Base-by-base conservation (phyloP, 2,329 filamentous ascomycete species). In the Beauveria medogensis region DNA sequence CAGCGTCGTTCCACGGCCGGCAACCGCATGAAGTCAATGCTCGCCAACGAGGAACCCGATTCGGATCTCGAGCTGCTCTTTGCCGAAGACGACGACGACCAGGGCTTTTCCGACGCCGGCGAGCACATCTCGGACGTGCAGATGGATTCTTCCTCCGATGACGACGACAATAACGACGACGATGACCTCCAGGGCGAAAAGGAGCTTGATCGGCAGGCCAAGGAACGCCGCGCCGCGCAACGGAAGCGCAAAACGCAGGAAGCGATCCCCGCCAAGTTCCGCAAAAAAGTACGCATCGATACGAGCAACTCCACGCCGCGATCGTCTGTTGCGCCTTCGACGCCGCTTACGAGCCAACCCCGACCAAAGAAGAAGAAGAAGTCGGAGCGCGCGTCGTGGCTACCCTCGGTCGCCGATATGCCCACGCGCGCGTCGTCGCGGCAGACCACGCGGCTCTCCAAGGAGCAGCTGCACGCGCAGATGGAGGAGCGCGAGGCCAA, bases 111-210 rank as follows among this genome's bases (percentile, higher is more conserved):
- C 59, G 88, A 92, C 68, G 84, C 81, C 7, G 87, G 84, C 51
- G 82, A 81, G 12, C 82, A 83, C 59, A 84, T 78, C 2, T 90
- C 88, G 2, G 93, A 97, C 70, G 86, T 90, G 66, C 87, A 90
- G 52, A 88, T 97, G 78, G 91, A 95, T 68, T 92, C 89, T 16
- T 95, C 91, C 0, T 90, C 86, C 0, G 89, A 91, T 65, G 89
- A 92, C 52, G 91, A 94, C 54, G 91, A 95, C 63, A 88, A 91
- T 62, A 66, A 68, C 26, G 86, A 85, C 56, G 72, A 70, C 30
- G 82, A 94, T 65, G 91, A 96, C 47, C 73, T 94, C 5, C 90
- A 91, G 61, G 94, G 94, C 40, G 94, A 99, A 75, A 89, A 87
- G 68, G 91, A 96, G 74, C 73, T 99, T 59, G 86, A 94, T 74